phyloP scores from a whole-genome alignment of 768 basidiomycete genomes.

The Lactarius hengduanensis region DNA sequence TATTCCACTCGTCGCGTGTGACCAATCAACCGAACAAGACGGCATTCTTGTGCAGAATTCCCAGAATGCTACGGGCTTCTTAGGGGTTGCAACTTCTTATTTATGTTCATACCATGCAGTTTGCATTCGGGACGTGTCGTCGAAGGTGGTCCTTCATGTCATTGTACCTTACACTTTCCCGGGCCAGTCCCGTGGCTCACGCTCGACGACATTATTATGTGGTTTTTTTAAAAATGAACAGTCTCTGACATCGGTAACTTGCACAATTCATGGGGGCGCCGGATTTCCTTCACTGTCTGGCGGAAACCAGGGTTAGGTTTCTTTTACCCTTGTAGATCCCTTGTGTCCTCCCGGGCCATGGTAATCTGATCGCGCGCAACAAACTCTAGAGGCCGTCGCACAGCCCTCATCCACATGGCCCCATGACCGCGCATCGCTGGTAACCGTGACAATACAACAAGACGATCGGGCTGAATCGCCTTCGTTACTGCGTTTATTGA shows the following conservation, averaged over 20 bases:
- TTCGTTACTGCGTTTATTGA: not conserved
- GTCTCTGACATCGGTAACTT: no score
- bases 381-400: no score
- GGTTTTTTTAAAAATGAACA: no score
- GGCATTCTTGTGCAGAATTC: not conserved
- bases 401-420: not conserved
- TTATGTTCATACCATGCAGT: not conserved
- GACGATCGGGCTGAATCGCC: not conserved
- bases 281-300: not conserved
- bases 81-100: not conserved
- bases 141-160: no score
- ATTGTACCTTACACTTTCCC: not conserved
- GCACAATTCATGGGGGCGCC: not conserved
- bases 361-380: not conserved
- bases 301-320: not conserved
- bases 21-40: not conserved
- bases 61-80: not conserved
- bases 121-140: not conserved
- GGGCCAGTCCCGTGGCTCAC: not conserved
- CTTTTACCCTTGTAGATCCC: not conserved
- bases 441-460: not conserved
- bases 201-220: not conserved
- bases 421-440: not conserved
- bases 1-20: not conserved
- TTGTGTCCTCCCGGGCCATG: no score